Evolutionary conservation across 2,329 filamentous ascomycete genomes (phyloP).

Genomic region (Fusarium redolens): DNA sequence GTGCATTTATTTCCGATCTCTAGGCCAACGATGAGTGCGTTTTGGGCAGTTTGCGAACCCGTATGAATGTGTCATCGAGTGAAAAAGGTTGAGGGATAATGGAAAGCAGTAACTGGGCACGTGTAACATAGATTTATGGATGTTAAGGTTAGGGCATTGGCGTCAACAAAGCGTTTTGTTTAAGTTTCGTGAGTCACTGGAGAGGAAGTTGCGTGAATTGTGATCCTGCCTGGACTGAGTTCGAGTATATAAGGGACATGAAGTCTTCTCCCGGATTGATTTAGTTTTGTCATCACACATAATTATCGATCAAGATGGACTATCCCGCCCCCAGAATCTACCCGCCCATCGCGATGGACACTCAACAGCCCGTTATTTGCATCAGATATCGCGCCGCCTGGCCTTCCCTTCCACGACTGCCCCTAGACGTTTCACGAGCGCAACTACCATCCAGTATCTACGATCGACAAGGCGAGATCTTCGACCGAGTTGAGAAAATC

Average conservation of each 20-base stretch:
- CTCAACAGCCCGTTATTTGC: not conserved
- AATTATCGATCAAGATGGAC: not conserved
- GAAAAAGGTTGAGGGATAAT: slow-evolving; percentile 13
- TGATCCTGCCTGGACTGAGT: not conserved
- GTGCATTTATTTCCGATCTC: not conserved
- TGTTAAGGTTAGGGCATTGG: slow-evolving; percentile 44
- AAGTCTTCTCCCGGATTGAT: not conserved
- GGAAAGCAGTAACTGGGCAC: slow-evolving; percentile 17
- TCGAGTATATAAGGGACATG: not conserved
- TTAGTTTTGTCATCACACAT: not conserved
- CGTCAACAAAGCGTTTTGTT: slow-evolving; percentile 41
- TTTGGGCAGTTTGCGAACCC: slow-evolving; percentile 5
- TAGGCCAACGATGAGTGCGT: slow-evolving; percentile 1
- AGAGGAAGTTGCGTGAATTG: not conserved
- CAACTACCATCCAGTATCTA: not conserved
- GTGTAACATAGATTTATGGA: slow-evolving; percentile 44
- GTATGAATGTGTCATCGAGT: not conserved
- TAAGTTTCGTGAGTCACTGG: slow-evolving; percentile 28
- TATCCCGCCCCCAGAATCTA: not conserved
- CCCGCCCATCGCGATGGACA: not conserved
- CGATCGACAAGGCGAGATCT: not conserved
- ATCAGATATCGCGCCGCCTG: not conserved
- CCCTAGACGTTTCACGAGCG: not conserved
- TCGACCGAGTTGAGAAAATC: not conserved
- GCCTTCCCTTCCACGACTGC: slow-evolving; percentile 1